Conservation (phyloP, 139 green algal genomes). For the Closterium sp. region DNA sequence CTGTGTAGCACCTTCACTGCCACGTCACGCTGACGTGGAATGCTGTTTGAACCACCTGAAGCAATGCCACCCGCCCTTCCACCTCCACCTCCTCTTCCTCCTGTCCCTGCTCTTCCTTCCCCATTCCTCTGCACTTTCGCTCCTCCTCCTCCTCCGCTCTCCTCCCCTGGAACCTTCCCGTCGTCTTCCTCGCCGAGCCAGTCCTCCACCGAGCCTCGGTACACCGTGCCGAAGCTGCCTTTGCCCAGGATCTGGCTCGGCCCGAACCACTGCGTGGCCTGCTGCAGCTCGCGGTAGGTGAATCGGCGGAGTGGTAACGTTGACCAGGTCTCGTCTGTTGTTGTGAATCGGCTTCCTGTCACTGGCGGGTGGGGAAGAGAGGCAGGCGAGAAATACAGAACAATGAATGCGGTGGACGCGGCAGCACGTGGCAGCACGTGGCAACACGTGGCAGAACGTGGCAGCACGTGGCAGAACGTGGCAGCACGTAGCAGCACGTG, state of each 20-base stretch:
- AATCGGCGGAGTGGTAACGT: not conserved
- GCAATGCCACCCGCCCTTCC: no score
- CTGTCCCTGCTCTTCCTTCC: not conserved
- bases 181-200: slow-evolving; percentile 1
- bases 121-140: not conserved
- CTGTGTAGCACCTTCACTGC: not conserved
- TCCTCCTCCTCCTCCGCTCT: not conserved
- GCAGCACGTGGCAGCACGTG: not conserved
- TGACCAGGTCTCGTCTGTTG: no score
- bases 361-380: no score
- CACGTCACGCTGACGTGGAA: not conserved
- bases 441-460: no score
- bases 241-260: not conserved
- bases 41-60: not conserved
- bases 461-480: not conserved
- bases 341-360: no score
- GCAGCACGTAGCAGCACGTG: not conserved
- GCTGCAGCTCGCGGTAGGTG: slow-evolving; percentile 7
- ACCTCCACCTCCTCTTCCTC: not conserved
- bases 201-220: slow-evolving; percentile 15
- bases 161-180: not conserved
- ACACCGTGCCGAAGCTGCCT: slow-evolving; percentile 24
- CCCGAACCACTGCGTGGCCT: slow-evolving; percentile 7
- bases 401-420: no score
- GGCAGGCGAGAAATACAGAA: no score